Conservation (phyloP, 441 rosid genomes). For the Erysimum cheiri region DNA sequence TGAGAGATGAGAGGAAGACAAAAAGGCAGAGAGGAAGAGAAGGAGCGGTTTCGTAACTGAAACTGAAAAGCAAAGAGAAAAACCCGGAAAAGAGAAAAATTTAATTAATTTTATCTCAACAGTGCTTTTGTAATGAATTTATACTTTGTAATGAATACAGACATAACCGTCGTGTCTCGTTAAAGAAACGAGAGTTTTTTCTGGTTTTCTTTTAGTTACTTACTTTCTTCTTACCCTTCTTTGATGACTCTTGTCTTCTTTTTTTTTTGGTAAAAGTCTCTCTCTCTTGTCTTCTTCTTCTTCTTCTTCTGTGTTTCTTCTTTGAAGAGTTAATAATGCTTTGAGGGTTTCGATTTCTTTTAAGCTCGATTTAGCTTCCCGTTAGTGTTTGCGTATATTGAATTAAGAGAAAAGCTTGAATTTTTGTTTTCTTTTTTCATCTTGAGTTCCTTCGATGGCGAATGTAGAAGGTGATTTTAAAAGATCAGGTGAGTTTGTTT, state of each 20-base stretch:
- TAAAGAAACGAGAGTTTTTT: conserved; percentile 35
- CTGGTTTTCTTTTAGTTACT: neutral
- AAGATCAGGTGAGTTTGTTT: conserved; percentile 46
- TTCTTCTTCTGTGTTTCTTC: conserved; percentile 37
- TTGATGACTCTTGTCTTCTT: conserved; percentile 41
- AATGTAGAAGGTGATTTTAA: conserved; percentile 49
- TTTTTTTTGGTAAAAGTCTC: too few species aligned
- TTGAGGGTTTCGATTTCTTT: neutral
- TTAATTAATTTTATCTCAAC: neutral
- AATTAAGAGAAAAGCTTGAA: conserved; percentile 8
- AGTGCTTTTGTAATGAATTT: conserved; percentile 41
- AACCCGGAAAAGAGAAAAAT: conserved; percentile 14
- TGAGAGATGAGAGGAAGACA: conserved; percentile 23
- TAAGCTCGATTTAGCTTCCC: conserved; percentile 13
- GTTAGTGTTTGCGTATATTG: neutral
- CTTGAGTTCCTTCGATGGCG: conserved; percentile 49
- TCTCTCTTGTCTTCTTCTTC: too few species aligned
- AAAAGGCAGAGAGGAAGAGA: conserved; percentile 23
- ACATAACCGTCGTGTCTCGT: conserved; percentile 54
- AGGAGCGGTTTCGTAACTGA: conserved; percentile 67
- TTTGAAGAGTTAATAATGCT: conserved; percentile 49
- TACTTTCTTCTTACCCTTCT: conserved; percentile 21
- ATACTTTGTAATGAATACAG: conserved; percentile 48
- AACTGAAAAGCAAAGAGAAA: conserved; percentile 44
- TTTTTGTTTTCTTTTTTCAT: neutral